A percentile compares a stretch with the other conserved stretches of the same genome.
These are phyloP conservation scores for Zychaea mexicana DNA, from an alignment of 371 early-diverging fungal species.

Conservation along the genomic window DNA sequence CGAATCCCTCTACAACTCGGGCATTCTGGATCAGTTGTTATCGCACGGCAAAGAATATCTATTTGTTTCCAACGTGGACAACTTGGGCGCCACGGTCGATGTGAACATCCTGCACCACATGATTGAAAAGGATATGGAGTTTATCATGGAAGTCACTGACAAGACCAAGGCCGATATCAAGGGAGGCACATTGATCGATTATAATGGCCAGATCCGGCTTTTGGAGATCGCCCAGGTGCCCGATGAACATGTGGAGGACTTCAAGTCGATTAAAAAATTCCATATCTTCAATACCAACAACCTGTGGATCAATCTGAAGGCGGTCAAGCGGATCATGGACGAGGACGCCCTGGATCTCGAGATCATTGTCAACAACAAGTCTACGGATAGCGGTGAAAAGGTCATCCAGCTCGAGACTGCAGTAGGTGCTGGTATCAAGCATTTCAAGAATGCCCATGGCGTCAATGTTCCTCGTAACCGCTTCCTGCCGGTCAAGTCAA, in stretches of 20 bases:
- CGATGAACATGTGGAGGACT: conserved; percentile 95
- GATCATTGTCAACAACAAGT: conserved; percentile 98
- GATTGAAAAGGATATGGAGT: conserved; percentile 88
- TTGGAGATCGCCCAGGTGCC: conserved; percentile 99
- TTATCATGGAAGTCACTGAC: conserved; percentile 99
- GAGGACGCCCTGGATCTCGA: conserved; percentile 88
- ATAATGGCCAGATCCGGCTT: conserved; percentile 93
- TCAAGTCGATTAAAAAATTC: conserved; percentile 99
- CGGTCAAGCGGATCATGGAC: conserved; percentile 93
- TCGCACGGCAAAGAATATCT: conserved; percentile 98
- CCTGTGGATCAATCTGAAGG: conserved; percentile 96
- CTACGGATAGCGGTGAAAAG: conserved; percentile 83
- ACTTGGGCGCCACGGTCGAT: conserved; percentile 99
- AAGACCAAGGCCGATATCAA: conserved; percentile 99
- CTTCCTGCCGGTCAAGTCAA: conserved; percentile 99
- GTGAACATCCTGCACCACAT: conserved; percentile 92
- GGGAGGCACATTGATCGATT: conserved; percentile 99
- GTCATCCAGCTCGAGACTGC: conserved; percentile 99
- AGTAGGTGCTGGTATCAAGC: conserved; percentile 99
- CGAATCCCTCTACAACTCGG: conserved; percentile 92
- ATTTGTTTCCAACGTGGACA: conserved; percentile 99
- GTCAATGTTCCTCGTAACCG: conserved; percentile 98
- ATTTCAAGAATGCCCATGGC: conserved; percentile 96
- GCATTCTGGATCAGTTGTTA: conserved; percentile 94
- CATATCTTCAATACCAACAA: conserved; percentile 99